Evolutionary conservation across 768 basidiomycete genomes (phyloP).

Genomic region (Lactarius trivialis): DNA sequence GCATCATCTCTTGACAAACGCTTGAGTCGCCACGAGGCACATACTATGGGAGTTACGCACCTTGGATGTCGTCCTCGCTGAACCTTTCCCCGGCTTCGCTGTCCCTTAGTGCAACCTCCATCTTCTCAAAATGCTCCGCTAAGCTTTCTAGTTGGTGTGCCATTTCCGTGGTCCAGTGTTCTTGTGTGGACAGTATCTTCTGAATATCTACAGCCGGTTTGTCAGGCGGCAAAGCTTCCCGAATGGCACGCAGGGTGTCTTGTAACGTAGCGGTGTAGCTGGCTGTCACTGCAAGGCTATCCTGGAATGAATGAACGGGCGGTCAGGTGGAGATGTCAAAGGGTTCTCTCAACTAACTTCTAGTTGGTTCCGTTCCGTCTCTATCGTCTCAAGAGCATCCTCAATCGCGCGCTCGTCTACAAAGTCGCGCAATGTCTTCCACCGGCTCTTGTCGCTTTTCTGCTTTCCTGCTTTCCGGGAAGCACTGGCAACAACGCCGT

Average conservation of each 20-base stretch:
- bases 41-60: slow-evolving; percentile 30
- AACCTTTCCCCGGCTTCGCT: slow-evolving; percentile 64
- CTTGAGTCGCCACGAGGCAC: slow-evolving; percentile 1
- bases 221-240: slow-evolving; percentile 41
- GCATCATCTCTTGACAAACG: slow-evolving; percentile 58
- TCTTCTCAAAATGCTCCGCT: slow-evolving; percentile 69
- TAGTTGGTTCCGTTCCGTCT: slow-evolving; percentile 56
- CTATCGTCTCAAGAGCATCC: slow-evolving; percentile 65
- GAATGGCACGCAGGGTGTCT: slow-evolving; percentile 50
- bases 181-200: slow-evolving; percentile 47
- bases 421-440: slow-evolving; percentile 84
- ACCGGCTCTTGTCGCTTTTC: slow-evolving; percentile 44
- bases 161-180: slow-evolving; percentile 55
- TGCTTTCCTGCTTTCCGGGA: slow-evolving; percentile 20
- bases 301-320: slow-evolving; percentile 34
- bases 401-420: slow-evolving; percentile 81
- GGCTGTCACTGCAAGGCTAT: slow-evolving; percentile 53
- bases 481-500: slow-evolving; percentile 15
- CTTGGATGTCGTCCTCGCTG: slow-evolving; percentile 61
- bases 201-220: slow-evolving; percentile 38
- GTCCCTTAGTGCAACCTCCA: slow-evolving; percentile 60
- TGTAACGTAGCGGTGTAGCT: slow-evolving; percentile 62
- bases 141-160: slow-evolving; percentile 66
- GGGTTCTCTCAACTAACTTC: slow-evolving; percentile 44
- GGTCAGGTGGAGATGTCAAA: slow-evolving; percentile 30